A percentile compares a stretch with the other conserved stretches of the same genome.
Conservation (phyloP, 331 rosid genomes). For the Malus hybrid region DNA sequence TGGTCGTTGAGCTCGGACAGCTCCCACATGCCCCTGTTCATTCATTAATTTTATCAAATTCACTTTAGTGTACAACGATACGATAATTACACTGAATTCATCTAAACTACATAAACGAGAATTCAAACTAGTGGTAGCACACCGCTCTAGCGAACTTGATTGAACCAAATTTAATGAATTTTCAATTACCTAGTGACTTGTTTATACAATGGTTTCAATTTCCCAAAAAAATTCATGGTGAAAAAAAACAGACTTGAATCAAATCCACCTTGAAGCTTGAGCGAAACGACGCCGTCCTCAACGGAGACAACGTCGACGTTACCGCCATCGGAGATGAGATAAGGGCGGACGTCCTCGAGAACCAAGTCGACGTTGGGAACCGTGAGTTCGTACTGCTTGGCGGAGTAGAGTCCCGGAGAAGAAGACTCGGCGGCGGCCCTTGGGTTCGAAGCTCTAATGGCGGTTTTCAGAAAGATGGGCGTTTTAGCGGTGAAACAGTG, state of each 20-base stretch:
- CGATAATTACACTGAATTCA: no score
- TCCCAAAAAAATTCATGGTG: not conserved
- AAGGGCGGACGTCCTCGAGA: slow-evolving; percentile 90
- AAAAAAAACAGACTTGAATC: not conserved
- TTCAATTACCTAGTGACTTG: not conserved
- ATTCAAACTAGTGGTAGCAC: no score
- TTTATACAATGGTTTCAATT: not conserved
- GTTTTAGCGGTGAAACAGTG: not conserved
- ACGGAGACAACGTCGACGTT: slow-evolving; percentile 91
- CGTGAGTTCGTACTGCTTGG: slow-evolving; percentile 64
- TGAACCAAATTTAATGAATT: not conserved
- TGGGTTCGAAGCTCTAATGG: slow-evolving; percentile 22
- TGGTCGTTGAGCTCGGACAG: slow-evolving; percentile 95
- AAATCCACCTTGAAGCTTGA: slow-evolving; percentile 60
- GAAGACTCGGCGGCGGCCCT: slow-evolving; percentile 33
- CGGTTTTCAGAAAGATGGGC: slow-evolving; percentile 6
- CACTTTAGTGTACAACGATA: no score
- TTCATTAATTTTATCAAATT: not conserved
- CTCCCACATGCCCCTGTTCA: slow-evolving; percentile 81
- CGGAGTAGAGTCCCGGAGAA: slow-evolving; percentile 77
- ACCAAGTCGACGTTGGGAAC: slow-evolving; percentile 71
- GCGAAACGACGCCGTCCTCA: slow-evolving; percentile 72
- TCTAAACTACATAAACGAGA: no score
- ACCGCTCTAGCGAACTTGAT: no score
- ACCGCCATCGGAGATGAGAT: slow-evolving; percentile 90